A percentile compares a stretch with the other conserved stretches of the same genome.
phyloP scores from a whole-genome alignment of 106 monocot species.

The Apostasia shenzhenica region DNA sequence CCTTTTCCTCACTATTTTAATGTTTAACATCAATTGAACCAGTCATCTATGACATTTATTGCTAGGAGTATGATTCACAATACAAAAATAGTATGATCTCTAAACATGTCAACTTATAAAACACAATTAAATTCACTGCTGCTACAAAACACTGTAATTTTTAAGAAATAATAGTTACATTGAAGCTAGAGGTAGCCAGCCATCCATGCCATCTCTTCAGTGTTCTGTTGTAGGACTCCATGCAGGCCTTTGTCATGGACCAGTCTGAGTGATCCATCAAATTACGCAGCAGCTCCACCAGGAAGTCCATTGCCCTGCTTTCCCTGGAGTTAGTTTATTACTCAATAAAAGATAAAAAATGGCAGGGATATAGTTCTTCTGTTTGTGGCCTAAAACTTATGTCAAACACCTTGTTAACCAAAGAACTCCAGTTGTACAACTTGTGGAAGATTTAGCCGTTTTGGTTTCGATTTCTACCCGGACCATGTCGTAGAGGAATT shows the following conservation, averaged over 20 bases:
- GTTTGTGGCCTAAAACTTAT: not conserved
- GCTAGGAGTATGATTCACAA: no score
- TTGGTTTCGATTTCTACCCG: constrained; percentile 8
- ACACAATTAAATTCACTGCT: no score
- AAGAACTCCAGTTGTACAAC: constrained; percentile 17
- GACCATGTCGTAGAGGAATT: constrained; percentile 15
- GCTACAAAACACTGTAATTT: no score
- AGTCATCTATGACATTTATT: no score
- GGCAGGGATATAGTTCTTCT: not conserved
- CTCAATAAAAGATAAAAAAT: not conserved
- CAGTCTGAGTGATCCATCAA: not conserved
- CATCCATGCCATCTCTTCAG: constrained; percentile 2
- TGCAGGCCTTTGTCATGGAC: not conserved
- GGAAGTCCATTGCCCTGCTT: not conserved
- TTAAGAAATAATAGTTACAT: not conserved
- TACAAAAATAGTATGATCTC: no score
- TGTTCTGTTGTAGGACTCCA: not conserved
- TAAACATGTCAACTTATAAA: no score
- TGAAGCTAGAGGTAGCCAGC: constrained; percentile 14
- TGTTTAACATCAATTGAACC: no score
- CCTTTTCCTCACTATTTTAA: no score
- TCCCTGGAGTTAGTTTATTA: not conserved
- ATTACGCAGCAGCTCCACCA: not conserved
- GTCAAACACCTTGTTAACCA: constrained; percentile 14
- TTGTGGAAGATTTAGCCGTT: constrained; percentile 15